phyloP scores from a whole-genome alignment of 2,329 filamentous ascomycete genomes.

The Sordariomycetes sp. region DNA sequence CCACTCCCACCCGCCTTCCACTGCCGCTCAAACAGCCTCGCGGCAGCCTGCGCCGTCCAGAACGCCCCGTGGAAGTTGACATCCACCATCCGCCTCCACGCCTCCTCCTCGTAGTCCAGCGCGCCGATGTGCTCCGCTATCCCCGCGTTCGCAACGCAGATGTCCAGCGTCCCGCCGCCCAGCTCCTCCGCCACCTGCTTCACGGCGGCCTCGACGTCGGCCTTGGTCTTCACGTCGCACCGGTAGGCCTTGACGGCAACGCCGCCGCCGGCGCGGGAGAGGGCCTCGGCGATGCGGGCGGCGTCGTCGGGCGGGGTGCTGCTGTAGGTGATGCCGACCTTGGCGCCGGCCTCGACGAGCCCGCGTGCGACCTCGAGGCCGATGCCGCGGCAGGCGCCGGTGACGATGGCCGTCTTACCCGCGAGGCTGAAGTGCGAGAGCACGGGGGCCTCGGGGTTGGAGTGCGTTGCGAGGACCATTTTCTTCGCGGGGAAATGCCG shows the following conservation, averaged over 20 bases:
- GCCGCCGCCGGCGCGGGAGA: not conserved
- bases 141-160: slow-evolving; percentile 50
- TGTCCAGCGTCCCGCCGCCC: not conserved
- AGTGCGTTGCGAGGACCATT: not conserved
- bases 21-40: slow-evolving; percentile 58
- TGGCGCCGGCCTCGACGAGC: slow-evolving; percentile 31
- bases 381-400: slow-evolving; percentile 32
- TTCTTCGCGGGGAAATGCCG: too few relatives aligned
- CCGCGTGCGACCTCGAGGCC: slow-evolving; percentile 31
- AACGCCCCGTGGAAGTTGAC: slow-evolving; percentile 70
- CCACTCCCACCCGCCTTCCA: slow-evolving; percentile 55
- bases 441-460: not conserved
- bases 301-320: not conserved
- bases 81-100: slow-evolving; percentile 44
- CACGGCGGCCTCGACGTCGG: not conserved
- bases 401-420: slow-evolving; percentile 27
- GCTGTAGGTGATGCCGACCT: slow-evolving; percentile 24
- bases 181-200: not conserved
- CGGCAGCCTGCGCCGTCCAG: slow-evolving; percentile 64
- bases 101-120: not conserved
- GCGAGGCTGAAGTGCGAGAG: slow-evolving; percentile 22
- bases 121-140: slow-evolving; percentile 30
- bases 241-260: not conserved
- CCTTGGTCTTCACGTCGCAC: not conserved
- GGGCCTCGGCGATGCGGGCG: not conserved